A percentile compares a stretch with the other conserved stretches of the same genome.
Conservation (phyloP, 805 yeast genomes). For the Phaffomyces antillensis region DNA sequence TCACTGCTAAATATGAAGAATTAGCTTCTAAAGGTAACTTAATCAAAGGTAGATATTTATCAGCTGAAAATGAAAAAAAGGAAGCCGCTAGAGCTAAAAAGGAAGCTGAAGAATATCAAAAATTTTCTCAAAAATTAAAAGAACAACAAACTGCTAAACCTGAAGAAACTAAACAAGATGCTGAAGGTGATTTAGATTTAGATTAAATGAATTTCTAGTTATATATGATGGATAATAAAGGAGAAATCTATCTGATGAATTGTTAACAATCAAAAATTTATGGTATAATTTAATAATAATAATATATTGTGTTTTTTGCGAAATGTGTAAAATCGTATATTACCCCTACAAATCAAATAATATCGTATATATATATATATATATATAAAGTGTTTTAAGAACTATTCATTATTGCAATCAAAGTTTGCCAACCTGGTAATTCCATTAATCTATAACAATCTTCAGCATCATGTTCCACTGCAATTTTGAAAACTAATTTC, state of each 20-base stretch:
- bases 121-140: slow-evolving; percentile 27
- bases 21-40: slow-evolving; percentile 91
- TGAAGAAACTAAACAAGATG: slow-evolving; percentile 23
- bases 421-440: slow-evolving; percentile 75
- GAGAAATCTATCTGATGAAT: too few species aligned
- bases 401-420: slow-evolving; percentile 45
- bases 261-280: too few species aligned
- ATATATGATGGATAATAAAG: too few species aligned
- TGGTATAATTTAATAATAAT: too few species aligned
- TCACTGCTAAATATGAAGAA: slow-evolving; percentile 97
- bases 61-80: slow-evolving; percentile 92
- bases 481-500: slow-evolving; percentile 40
- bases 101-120: slow-evolving; percentile 66
- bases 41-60: slow-evolving; percentile 89
- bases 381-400: too few species aligned
- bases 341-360: too few species aligned
- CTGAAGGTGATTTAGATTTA: slow-evolving; percentile 34
- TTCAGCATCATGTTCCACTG: slow-evolving; percentile 33
- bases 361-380: neutral
- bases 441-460: slow-evolving; percentile 48
- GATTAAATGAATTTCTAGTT: slow-evolving; percentile 18
- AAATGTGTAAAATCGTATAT: too few species aligned
- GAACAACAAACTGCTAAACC: slow-evolving; percentile 20
- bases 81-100: slow-evolving; percentile 80
- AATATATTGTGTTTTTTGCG: too few species aligned